Conservation (phyloP, 805 yeast genomes). For the Schwanniomyces sp. region DNA sequence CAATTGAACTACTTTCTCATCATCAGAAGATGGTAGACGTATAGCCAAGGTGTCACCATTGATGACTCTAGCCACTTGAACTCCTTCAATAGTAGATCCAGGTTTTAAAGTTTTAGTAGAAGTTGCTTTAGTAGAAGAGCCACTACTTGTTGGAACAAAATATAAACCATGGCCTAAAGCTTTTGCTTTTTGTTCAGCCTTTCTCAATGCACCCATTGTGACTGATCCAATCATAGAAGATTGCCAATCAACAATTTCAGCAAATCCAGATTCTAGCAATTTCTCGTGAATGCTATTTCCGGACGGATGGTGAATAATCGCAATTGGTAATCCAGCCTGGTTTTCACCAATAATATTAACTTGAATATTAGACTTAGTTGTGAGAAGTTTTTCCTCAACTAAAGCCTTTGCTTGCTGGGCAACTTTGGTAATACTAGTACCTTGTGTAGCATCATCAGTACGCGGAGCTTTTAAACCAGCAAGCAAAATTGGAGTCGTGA, state of each 20-base stretch:
- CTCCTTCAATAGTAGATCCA: constrained; percentile 52
- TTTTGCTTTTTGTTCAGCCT: constrained; percentile 64
- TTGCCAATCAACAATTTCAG: constrained; percentile 80
- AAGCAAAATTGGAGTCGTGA: constrained; percentile 57
- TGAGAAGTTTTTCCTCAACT: constrained; percentile 63
- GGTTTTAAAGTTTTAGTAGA: constrained; percentile 27
- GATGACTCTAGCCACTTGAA: constrained; percentile 58
- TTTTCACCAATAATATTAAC: constrained; percentile 60
- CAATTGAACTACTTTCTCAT: constrained; percentile 67
- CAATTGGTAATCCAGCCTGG: constrained; percentile 61
- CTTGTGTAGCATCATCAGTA: constrained; percentile 48
- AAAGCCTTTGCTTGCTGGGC: constrained; percentile 67
- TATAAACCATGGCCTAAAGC: constrained; percentile 55
- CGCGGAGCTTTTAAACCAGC: constrained; percentile 79
- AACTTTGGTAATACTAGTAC: constrained; percentile 50
- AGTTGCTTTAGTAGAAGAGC: constrained; percentile 11
- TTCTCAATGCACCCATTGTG: constrained; percentile 60
- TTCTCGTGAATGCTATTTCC: constrained; percentile 71
- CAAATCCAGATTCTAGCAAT: constrained; percentile 68
- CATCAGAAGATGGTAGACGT: constrained; percentile 45
- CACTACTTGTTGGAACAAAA: constrained; percentile 41
- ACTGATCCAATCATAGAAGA: constrained; percentile 64
- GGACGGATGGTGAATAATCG: constrained; percentile 64
- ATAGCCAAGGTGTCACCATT: constrained; percentile 68
- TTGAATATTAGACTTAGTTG: constrained; percentile 52